Evolutionary conservation across 202 grass and related monocot species (phyloP).

Genomic region (Carex arenaria): DNA sequence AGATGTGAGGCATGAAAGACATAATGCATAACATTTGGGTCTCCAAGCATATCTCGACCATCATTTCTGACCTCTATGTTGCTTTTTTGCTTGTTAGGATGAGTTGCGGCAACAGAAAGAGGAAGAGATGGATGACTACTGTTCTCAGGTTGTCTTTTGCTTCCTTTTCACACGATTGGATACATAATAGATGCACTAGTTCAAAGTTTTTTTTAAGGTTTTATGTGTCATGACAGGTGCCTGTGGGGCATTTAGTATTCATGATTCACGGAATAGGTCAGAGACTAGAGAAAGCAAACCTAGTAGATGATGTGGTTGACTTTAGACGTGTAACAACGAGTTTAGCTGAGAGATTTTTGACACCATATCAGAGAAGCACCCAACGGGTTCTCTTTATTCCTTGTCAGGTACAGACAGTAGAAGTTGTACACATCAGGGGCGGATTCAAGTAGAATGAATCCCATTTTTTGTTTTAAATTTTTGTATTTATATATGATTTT

Average conservation of each 20-base stretch:
- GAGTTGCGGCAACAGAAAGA: slow-evolving; percentile 94
- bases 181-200: slow-evolving; percentile 16
- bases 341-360: slow-evolving; percentile 87
- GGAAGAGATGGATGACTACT: slow-evolving; percentile 99
- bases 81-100: slow-evolving; percentile 52
- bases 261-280: slow-evolving; percentile 99
- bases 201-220: slow-evolving; percentile 22
- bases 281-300: slow-evolving; percentile 94
- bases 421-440: not conserved
- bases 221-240: slow-evolving; percentile 51
- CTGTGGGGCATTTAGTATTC: slow-evolving; percentile 93
- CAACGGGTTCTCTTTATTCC: slow-evolving; percentile 97
- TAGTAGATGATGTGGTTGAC: slow-evolving; percentile 98
- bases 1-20: too few relatives aligned
- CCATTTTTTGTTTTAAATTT: too few relatives aligned
- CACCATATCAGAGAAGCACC: slow-evolving; percentile 87
- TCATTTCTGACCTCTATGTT: slow-evolving; percentile 6
- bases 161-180: slow-evolving; percentile 1
- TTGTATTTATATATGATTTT: too few relatives aligned
- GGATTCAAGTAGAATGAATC: too few relatives aligned
- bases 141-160: slow-evolving; percentile 60
- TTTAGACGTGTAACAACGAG: slow-evolving; percentile 72
- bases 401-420: slow-evolving; percentile 59
- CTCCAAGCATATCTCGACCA: too few relatives aligned
- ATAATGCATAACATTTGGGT: too few relatives aligned